Evolutionary conservation across 208 protist genomes (phyloP).

Genomic region (Acanthamoeba sp.): DNA sequence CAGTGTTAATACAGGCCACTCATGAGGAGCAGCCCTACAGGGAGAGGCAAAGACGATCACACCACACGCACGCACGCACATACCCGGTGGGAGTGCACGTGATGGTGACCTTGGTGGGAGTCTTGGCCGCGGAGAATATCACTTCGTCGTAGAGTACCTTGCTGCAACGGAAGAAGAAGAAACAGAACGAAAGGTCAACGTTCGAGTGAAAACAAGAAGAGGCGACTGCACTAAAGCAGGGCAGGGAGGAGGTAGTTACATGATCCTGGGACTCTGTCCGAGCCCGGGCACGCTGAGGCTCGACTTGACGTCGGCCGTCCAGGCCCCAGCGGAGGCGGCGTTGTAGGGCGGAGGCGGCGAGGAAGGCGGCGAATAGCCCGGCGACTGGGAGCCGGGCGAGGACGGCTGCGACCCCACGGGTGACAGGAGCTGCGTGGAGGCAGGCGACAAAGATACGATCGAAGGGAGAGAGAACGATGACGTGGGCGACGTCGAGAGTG

Average conservation of each 20-base stretch:
- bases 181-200: no score
- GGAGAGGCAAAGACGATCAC: no score
- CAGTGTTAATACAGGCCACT: no score
- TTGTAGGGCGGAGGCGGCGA: neutral
- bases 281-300: neutral
- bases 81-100: conserved; percentile 53
- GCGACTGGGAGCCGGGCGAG: conserved; percentile 1
- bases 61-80: no score
- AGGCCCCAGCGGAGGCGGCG: neutral
- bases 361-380: conserved; percentile 2
- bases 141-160: conserved; percentile 43
- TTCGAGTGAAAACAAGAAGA: neutral
- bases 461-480: neutral
- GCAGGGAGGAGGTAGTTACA: neutral
- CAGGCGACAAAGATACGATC: neutral
- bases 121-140: conserved; percentile 50
- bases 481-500: conserved; percentile 7
- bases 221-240: neutral
- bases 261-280: conserved; percentile 17
- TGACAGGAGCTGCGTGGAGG: neutral
- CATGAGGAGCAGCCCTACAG: no score
- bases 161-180: neutral
- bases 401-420: neutral
- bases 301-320: neutral
- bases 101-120: conserved; percentile 59